phyloP scores from a whole-genome alignment of 2,329 filamentous ascomycete species.

The Byssothecium circinans region DNA sequence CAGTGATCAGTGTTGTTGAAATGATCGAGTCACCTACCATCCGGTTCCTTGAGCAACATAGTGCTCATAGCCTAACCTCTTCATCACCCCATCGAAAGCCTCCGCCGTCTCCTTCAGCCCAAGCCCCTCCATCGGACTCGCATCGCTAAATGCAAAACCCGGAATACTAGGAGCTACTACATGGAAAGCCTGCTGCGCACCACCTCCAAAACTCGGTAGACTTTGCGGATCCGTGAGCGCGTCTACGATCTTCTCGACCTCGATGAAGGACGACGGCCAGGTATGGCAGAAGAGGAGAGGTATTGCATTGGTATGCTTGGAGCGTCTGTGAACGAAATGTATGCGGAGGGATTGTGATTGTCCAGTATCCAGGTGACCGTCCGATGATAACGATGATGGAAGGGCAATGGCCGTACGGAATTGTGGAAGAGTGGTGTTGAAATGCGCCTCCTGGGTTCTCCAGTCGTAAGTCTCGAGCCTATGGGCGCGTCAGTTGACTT shows the following conservation, averaged over 20 bases:
- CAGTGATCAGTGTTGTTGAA: slow-evolving; percentile 1
- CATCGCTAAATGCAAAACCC: slow-evolving; percentile 68
- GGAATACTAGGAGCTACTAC: slow-evolving; percentile 68
- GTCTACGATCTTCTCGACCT: slow-evolving; percentile 59
- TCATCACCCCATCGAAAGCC: slow-evolving; percentile 63
- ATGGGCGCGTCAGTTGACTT: slow-evolving; percentile 13
- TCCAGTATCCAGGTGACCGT: slow-evolving; percentile 15
- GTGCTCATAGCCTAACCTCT: slow-evolving; percentile 58
- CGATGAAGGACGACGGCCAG: slow-evolving; percentile 67
- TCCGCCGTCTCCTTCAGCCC: slow-evolving; percentile 58
- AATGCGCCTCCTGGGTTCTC: slow-evolving; percentile 59
- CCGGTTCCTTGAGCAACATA: slow-evolving; percentile 62
- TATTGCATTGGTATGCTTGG: slow-evolving; percentile 56
- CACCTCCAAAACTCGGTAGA: slow-evolving; percentile 28
- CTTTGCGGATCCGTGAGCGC: slow-evolving; percentile 58
- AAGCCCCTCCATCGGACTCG: slow-evolving; percentile 54
- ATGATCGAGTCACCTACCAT: slow-evolving; percentile 35
- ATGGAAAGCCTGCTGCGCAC: slow-evolving; percentile 57
- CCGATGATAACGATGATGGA: slow-evolving; percentile 1
- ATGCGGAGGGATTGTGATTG: slow-evolving; percentile 49
- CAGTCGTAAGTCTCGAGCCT: slow-evolving; percentile 70
- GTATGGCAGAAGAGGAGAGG: slow-evolving; percentile 67
- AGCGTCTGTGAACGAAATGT: slow-evolving; percentile 67
- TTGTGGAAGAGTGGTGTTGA: slow-evolving; percentile 64
- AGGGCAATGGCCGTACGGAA: slow-evolving; percentile 60